Evolutionary conservation across 192 early-diverging fungal species (phyloP), one percentile per base, ranked within the genome.

Genomic region (Coemansia sp.): DNA sequence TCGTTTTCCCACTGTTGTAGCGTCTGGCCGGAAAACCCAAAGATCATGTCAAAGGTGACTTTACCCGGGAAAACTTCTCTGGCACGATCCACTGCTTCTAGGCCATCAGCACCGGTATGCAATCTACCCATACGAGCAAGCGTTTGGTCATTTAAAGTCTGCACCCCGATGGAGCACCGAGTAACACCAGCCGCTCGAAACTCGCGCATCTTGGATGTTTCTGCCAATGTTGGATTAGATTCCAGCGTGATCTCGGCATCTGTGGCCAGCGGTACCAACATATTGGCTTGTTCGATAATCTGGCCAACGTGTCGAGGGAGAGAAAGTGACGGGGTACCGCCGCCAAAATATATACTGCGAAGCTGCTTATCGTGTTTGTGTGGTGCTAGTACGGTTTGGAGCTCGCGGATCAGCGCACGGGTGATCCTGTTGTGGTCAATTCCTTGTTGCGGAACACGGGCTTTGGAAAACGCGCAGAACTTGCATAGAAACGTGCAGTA

Each of bases 311-410:
- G 14, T 14, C 22, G 45, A 1, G 77, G 77, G n/a, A 50, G 64
- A n/a, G 83, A 73, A n/a, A 87, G 69, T 52, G 74, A 75, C 12
- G 86, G 86, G 30, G 86, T 85, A 40, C 86, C 86, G 30, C 86
- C 86, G 64, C 86, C 86, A 80, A 87, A 85, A 63, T 85, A 84
- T 25, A 82, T 69, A 58, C 70, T 76, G 22, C 33, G 62, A 3
- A 84, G 57, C 30, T 25, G 28, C n/a, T 66, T 72, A 48, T 60
- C 55, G 20, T 14, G 20, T 30, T 34, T 60, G 55, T 77, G 63
- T 29, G 66, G 54, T 1, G 62, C 52, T 45, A 80, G 57, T n/a
- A 45, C 42, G 14, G 71, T 72, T 12, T 31, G 31, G 5, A 79
- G 70, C 61, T 76, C 76, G 12, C 64, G 17, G 10, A 77, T 25